Conservation (phyloP, 2,329 filamentous ascomycete genomes). For the Paracamarosporium sp. region DNA sequence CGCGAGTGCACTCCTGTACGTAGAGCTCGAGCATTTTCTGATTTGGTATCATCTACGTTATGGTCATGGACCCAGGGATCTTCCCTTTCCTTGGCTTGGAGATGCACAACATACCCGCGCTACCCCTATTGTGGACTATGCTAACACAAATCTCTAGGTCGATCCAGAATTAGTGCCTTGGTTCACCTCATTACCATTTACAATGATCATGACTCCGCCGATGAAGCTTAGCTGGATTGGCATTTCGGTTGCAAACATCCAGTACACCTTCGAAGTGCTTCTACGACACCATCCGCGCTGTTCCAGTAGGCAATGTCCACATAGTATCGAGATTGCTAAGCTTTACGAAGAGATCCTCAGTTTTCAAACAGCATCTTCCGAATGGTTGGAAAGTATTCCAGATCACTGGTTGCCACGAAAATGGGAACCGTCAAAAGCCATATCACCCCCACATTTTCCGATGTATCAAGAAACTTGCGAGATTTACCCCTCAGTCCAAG, state of each 20-base stretch:
- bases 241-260: neutral
- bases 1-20: slow-evolving; percentile 3
- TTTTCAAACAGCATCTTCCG: neutral
- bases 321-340: neutral
- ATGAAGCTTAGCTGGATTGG: slow-evolving; percentile 1
- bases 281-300: neutral
- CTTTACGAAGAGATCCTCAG: neutral
- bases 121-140: neutral
- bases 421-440: neutral
- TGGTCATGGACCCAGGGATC: neutral
- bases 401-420: neutral
- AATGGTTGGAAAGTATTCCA: neutral
- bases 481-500: neutral
- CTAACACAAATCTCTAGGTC: neutral
- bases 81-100: neutral
- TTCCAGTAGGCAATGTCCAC: neutral
- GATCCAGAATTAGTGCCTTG: neutral
- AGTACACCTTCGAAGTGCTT: neutral
- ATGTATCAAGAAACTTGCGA: slow-evolving; percentile 2
- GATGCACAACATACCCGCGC: neutral
- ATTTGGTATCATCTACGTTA: neutral
- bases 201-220: neutral
- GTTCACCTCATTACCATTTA: neutral
- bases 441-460: neutral
- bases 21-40: neutral